These are phyloP conservation scores for Niebla homalea DNA, from an alignment of 495 filamentous ascomycete species.

Conservation along the genomic window DNA sequence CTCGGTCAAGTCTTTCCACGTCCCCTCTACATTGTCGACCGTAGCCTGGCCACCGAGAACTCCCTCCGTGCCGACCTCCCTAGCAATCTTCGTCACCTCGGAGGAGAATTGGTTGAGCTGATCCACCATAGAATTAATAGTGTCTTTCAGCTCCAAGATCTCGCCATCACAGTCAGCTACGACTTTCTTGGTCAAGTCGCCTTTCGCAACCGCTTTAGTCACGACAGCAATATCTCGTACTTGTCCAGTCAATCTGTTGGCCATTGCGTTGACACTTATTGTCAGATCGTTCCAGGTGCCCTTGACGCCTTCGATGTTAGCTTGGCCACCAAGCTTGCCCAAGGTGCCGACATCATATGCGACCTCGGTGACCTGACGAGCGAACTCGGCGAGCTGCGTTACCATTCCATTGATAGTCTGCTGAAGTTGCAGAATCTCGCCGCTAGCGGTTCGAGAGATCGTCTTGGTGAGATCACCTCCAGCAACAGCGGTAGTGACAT, in stretches of 20 bases:
- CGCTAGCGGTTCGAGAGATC: conserved; percentile 84
- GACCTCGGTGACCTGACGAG: conserved; percentile 91
- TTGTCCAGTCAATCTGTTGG: conserved; percentile 92
- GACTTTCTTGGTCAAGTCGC: conserved; percentile 93
- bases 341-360: conserved; percentile 95
- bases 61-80: conserved; percentile 94
- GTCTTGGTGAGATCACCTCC: conserved; percentile 94
- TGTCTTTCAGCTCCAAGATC: conserved; percentile 88
- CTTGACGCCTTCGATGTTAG: conserved; percentile 77
- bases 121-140: conserved; percentile 99
- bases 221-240: conserved; percentile 97
- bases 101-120: conserved; percentile 93
- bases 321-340: conserved; percentile 92
- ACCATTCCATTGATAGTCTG: conserved; percentile 99
- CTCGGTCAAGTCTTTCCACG: conserved; percentile 92
- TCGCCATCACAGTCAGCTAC: conserved; percentile 94
- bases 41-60: conserved; percentile 91
- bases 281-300: conserved; percentile 96
- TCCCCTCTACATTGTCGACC: conserved; percentile 93
- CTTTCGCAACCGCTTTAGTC: conserved; percentile 93
- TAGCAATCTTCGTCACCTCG: conserved; percentile 94
- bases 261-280: conserved; percentile 97
- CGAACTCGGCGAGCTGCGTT: conserved; percentile 91
- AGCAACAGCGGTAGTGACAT: conserved; percentile 90
- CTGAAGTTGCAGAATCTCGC: conserved; percentile 91